Base-by-base conservation (phyloP, 108 stramenopile species). In the Discostella pseudostelligera region DNA sequence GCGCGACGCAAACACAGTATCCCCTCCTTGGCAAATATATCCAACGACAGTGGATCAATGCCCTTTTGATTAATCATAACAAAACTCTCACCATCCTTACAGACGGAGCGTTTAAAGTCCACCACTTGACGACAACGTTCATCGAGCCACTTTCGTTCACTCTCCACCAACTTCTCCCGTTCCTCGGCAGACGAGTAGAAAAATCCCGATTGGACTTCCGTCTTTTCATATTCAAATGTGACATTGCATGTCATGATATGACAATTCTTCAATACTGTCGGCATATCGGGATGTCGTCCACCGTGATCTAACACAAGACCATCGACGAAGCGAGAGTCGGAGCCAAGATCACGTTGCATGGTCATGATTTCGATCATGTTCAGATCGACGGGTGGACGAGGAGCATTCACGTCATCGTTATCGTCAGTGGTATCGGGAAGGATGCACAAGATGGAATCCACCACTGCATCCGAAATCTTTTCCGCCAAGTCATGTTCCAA, bases 1-100 rank as follows among this genome's bases (percentile, higher is more conserved):
- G 99, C 99, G 37, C 99, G 79, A 22, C 99, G 89, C 55, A 97
- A 67, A 57, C 95, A 97, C 51, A 98, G 79, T 67, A 99, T 98
- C 48, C 97, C 97, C 80, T 99, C 99, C 93, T 99, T 99, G 78
- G 99, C 99, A 82, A 99, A 96, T 72, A 98, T 97, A 83, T 99
- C 97, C 37, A 99, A 76, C 29, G 81, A 83, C 54, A 97, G 82
- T 9, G 99, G 97, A 93, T 99, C 99, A 70, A 99, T 96, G 56
- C 99, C 99, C 85, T 99, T 99, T 84, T 99, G 99, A 83, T 99
- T 99, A 81, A 98, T 94, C 62, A 99, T 87, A 39, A 97, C 94
- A 86, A 99, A 99, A 17, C 92, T 81, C 78, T 93, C 85, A 29
- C 89, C 93, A 10, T 93, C 85, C 67, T 91, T 85, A 67, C 95